A percentile compares a stretch with the other conserved stretches of the same genome.
phyloP scores from a whole-genome alignment of 257 asterid species.

The Solanum chilense region DNA sequence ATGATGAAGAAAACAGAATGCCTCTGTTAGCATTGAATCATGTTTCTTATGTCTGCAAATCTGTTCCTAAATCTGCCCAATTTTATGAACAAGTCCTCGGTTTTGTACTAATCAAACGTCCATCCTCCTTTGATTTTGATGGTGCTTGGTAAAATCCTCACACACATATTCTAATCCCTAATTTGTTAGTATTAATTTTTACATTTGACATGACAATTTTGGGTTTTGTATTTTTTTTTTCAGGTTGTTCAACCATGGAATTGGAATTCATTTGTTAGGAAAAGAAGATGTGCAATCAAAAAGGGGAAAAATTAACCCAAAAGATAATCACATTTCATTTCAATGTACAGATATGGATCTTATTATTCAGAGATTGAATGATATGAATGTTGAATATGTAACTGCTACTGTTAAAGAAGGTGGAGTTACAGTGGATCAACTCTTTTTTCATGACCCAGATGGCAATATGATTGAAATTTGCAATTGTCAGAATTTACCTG shows the following conservation, averaged over 20 bases:
- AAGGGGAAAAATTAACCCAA: slow-evolving; percentile 53
- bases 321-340: slow-evolving; percentile 78
- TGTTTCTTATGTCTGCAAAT: slow-evolving; percentile 67
- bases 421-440: slow-evolving; percentile 66
- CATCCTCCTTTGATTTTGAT: slow-evolving; percentile 74
- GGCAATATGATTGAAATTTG: slow-evolving; percentile 44
- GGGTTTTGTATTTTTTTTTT: not conserved
- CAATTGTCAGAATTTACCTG: slow-evolving; percentile 71
- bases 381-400: slow-evolving; percentile 49
- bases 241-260: slow-evolving; percentile 90
- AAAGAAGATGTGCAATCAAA: slow-evolving; percentile 16
- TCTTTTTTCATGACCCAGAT: slow-evolving; percentile 78
- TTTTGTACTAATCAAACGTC: slow-evolving; percentile 64
- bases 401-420: slow-evolving; percentile 68
- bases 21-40: slow-evolving; percentile 60
- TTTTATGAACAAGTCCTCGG: slow-evolving; percentile 68
- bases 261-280: slow-evolving; percentile 69
- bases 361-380: slow-evolving; percentile 30
- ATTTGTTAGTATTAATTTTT: not conserved
- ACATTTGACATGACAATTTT: not conserved
- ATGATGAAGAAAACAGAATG: not conserved
- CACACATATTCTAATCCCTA: not conserved
- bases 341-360: slow-evolving; percentile 56
- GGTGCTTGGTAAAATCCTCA: slow-evolving; percentile 63
- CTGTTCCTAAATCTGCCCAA: slow-evolving; percentile 37